Percentiles rank a stretch among this genome's conserved stretches.
These are phyloP conservation scores for Protomyces inundatus DNA, from an alignment of 1,139 yeast species.

Conservation along the genomic window DNA sequence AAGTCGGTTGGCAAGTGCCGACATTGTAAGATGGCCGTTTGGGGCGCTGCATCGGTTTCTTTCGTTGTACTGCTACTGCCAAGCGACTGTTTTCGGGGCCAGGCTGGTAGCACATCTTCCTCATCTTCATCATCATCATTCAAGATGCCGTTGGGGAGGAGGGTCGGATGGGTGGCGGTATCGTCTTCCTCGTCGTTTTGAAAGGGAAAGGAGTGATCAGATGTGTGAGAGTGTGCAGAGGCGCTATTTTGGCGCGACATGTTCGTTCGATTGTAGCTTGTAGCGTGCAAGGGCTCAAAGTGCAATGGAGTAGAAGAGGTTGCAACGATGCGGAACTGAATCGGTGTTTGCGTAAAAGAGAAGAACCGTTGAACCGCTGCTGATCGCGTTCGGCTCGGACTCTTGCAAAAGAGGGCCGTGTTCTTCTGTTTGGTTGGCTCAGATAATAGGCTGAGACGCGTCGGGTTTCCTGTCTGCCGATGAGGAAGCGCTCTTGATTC, in stretches of 20 bases:
- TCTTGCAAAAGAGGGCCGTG: too few species aligned
- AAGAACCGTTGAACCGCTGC: too few species aligned
- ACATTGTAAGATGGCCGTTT: not conserved
- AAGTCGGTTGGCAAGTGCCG: constrained; percentile 14
- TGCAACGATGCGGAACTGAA: too few species aligned
- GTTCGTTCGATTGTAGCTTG: not conserved
- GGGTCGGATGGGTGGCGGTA: constrained; percentile 39
- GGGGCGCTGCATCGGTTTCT: not conserved
- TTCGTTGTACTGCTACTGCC: not conserved
- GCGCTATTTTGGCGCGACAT: constrained; percentile 15
- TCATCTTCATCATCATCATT: constrained; percentile 25
- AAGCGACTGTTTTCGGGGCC: constrained; percentile 17
- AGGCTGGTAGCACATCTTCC: constrained; percentile 17
- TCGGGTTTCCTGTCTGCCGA: too few species aligned
- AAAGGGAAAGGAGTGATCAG: constrained; percentile 16
- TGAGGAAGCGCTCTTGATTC: too few species aligned
- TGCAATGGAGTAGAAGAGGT: too few species aligned
- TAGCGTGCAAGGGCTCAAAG: too few species aligned
- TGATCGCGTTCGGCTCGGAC: too few species aligned
- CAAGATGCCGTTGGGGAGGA: constrained; percentile 24
- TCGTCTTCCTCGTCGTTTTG: constrained; percentile 10
- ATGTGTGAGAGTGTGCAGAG: constrained; percentile 15
- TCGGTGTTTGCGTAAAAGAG: too few species aligned
- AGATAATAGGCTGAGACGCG: too few species aligned
- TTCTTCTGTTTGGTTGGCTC: too few species aligned